Percentiles rank a stretch among this genome's conserved stretches.
These are phyloP conservation scores for Suhomyces tanzawaensis DNA, from an alignment of 805 yeast species.

Conservation along the genomic window DNA sequence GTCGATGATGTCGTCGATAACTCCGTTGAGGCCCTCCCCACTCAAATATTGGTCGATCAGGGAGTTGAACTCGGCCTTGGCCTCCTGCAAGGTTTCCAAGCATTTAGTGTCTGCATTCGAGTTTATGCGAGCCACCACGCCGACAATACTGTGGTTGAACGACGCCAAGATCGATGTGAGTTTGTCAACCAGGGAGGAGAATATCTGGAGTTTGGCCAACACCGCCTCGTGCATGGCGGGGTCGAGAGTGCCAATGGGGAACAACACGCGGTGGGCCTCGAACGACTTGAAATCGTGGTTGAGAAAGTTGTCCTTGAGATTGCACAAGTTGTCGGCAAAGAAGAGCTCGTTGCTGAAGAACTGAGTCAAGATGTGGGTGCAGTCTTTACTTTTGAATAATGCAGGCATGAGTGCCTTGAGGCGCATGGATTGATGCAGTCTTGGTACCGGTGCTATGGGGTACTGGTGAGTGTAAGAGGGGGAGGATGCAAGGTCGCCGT, in stretches of 20 bases:
- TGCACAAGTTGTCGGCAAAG: conserved; percentile 12
- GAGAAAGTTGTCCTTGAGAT: conserved; percentile 10
- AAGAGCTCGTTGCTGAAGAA: conserved; percentile 15
- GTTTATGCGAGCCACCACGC: neutral
- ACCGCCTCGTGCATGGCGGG: conserved; percentile 1
- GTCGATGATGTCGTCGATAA: conserved; percentile 12
- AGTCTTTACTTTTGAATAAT: conserved; percentile 2
- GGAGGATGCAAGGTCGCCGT: neutral
- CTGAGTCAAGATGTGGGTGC: conserved; percentile 4
- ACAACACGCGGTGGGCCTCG: conserved; percentile 3
- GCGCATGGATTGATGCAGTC: neutral
- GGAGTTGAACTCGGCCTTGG: conserved; percentile 7
- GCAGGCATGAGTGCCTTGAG: conserved; percentile 8
- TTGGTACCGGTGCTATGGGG: neutral
- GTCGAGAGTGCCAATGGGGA: conserved; percentile 5
- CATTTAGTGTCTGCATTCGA: neutral
- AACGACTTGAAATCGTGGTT: conserved; percentile 9
- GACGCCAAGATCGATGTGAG: conserved; percentile 6
- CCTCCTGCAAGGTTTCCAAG: conserved; percentile 6
- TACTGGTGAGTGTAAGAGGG: neutral
- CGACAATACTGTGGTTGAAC: conserved; percentile 8
- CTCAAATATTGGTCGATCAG: conserved; percentile 11
- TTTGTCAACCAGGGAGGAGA: conserved; percentile 6
- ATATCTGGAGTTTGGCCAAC: conserved; percentile 5
- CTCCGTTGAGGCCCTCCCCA: conserved; percentile 8